Percentiles rank a stretch among this genome's conserved stretches.
Evolutionary conservation across 2,329 filamentous ascomycete genomes (phyloP).

Genomic region (Neofusicoccum sp.): DNA sequence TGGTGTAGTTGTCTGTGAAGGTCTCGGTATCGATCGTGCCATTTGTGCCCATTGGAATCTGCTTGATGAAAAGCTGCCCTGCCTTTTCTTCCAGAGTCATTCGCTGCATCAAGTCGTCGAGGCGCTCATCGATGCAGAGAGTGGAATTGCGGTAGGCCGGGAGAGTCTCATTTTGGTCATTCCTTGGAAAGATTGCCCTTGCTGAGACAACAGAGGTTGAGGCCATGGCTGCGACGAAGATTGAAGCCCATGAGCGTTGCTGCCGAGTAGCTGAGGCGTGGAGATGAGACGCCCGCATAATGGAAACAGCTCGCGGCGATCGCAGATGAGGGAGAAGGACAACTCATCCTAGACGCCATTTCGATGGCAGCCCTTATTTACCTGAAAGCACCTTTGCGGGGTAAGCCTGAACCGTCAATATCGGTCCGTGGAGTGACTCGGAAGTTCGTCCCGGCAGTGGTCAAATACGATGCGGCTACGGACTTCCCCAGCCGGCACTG

Average conservation of each 20-base stretch:
- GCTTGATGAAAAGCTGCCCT: conserved; percentile 48
- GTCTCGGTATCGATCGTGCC: conserved; percentile 29
- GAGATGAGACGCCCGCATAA: background rate
- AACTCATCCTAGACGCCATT: no score
- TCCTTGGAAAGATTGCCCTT: background rate
- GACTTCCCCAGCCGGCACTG: background rate
- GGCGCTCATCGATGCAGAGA: conserved; percentile 45
- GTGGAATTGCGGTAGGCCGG: conserved; percentile 38
- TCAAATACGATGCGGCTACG: background rate
- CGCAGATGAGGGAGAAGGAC: background rate
- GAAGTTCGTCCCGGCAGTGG: background rate
- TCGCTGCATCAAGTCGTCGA: conserved; percentile 46
- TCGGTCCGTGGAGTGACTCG: background rate
- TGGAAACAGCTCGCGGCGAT: no score
- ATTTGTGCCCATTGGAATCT: conserved; percentile 33
- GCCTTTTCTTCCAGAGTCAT: conserved; percentile 53
- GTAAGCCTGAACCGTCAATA: background rate
- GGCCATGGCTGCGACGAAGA: background rate
- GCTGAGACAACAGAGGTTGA: background rate
- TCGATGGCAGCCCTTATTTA: background rate
- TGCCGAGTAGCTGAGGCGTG: background rate
- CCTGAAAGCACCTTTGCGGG: background rate
- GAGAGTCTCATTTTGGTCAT: conserved; percentile 19
- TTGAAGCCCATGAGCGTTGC: background rate
- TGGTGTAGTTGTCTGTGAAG: conserved; percentile 27